Evolutionary conservation across 176 grass and related monocot genomes (phyloP).

Genomic region (Triticum turgidum): DNA sequence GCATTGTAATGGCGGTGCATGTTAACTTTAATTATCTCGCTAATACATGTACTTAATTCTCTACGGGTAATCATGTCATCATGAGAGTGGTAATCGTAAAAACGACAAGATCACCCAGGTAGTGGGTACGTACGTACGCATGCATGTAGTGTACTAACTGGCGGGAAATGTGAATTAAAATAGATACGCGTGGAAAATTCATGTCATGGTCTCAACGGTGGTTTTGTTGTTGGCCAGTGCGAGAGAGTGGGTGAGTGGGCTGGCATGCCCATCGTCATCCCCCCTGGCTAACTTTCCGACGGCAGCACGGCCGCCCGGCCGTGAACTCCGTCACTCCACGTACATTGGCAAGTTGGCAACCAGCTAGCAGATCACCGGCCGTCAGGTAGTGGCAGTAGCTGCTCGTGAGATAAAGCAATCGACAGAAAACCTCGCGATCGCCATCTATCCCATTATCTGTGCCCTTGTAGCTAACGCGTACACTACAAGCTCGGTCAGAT

Average conservation of each 20-base stretch:
- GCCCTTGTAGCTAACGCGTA: background rate
- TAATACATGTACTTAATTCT: background rate
- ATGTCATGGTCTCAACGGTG: too few relatives aligned
- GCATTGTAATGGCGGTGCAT: too few relatives aligned
- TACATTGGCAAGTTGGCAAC: too few relatives aligned
- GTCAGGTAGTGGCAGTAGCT: too few relatives aligned
- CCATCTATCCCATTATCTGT: background rate
- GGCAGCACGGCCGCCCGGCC: background rate
- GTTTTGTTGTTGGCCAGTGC: too few relatives aligned
- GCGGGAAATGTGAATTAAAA: too few relatives aligned
- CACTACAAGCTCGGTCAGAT: background rate
- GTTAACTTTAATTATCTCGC: background rate
- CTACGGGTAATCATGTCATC: constrained; percentile 8
- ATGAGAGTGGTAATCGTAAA: background rate
- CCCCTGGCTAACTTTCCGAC: constrained; percentile 27
- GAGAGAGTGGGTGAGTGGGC: too few relatives aligned
- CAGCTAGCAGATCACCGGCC: too few relatives aligned
- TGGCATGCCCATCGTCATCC: too few relatives aligned
- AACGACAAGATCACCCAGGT: background rate
- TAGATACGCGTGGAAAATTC: too few relatives aligned
- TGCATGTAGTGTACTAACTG: too few relatives aligned
- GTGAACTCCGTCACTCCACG: constrained; percentile 30
- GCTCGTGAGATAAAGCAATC: too few relatives aligned
- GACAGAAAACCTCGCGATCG: background rate
- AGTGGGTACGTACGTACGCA: background rate